These are phyloP conservation scores for Clarireedia hainanense DNA, from an alignment of 2,329 filamentous ascomycete species.

Conservation along the genomic window DNA sequence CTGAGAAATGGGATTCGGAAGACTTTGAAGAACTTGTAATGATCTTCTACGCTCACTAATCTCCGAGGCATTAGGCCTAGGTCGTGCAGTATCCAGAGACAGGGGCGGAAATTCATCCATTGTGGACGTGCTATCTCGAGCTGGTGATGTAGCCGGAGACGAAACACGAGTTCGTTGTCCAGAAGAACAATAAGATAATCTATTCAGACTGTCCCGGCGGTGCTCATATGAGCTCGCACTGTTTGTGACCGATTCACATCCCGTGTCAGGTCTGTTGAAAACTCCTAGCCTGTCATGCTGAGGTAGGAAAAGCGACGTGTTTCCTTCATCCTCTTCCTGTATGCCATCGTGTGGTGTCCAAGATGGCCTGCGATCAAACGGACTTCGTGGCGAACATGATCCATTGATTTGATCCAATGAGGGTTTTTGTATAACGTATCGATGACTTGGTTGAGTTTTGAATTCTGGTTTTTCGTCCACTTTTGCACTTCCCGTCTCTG, in stretches of 20 bases:
- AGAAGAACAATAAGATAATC: slow-evolving; percentile 53
- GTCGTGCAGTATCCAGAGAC: slow-evolving; percentile 14
- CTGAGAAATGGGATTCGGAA: slow-evolving; percentile 17
- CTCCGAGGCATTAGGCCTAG: slow-evolving; percentile 22
- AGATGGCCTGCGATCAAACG: slow-evolving; percentile 11
- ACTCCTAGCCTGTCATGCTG: no score
- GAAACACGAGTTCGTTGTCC: slow-evolving; percentile 53
- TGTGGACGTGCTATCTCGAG: slow-evolving; percentile 44
- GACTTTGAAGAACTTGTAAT: slow-evolving; percentile 22
- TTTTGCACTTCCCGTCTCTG: slow-evolving; percentile 50
- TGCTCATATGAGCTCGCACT: slow-evolving; percentile 50
- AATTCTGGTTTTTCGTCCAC: slow-evolving; percentile 31
- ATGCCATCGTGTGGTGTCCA: not conserved
- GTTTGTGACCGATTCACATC: slow-evolving; percentile 49
- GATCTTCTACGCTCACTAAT: slow-evolving; percentile 27
- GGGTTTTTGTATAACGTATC: slow-evolving; percentile 20
- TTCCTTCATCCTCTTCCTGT: not conserved
- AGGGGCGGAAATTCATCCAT: slow-evolving; percentile 20
- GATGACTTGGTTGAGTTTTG: slow-evolving; percentile 22
- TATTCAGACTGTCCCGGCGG: slow-evolving; percentile 47
- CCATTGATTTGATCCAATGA: slow-evolving; percentile 16
- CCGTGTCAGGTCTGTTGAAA: slow-evolving; percentile 24
- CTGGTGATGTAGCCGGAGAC: slow-evolving; percentile 49
- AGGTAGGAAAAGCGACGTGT: slow-evolving; percentile 6
- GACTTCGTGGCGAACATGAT: slow-evolving; percentile 16